Evolutionary conservation across 331 rosid genomes (phyloP).

Genomic region (Saraca asoca): DNA sequence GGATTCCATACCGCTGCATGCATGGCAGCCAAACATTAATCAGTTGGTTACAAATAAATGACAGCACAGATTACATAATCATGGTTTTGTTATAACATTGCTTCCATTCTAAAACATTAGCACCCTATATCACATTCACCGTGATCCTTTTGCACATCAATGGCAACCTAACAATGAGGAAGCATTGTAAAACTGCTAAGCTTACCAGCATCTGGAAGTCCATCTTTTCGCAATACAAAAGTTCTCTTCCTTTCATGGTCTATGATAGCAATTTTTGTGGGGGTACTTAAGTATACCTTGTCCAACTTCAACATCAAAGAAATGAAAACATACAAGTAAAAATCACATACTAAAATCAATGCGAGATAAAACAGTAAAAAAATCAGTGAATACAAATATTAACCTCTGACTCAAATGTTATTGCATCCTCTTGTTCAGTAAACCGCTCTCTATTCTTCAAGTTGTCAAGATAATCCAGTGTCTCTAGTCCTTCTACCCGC

Average conservation of each 20-base stretch:
- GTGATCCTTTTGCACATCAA: background rate
- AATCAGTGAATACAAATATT: conserved; percentile 22
- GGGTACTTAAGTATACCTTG: conserved; percentile 66
- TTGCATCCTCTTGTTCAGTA: conserved; percentile 84
- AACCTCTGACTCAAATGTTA: conserved; percentile 79
- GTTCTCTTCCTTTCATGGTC: conserved; percentile 89
- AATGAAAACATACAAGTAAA: conserved; percentile 7
- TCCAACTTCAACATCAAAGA: conserved; percentile 59
- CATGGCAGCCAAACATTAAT: too few species aligned
- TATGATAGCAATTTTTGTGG: conserved; percentile 73
- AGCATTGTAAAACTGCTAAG: conserved; percentile 2
- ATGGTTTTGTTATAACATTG: background rate
- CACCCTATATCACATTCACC: conserved; percentile 7
- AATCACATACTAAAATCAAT: conserved; percentile 27
- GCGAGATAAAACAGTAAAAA: conserved; percentile 16
- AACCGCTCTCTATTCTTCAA: conserved; percentile 66
- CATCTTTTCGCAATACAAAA: conserved; percentile 68
- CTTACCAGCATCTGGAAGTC: conserved; percentile 92
- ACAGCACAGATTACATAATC: conserved; percentile 10
- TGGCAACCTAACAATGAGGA: background rate
- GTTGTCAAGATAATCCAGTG: conserved; percentile 84
- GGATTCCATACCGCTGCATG: conserved; percentile 81
- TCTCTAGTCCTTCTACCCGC: conserved; percentile 86
- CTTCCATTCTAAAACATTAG: background rate
- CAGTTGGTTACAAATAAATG: background rate